phyloP scores from a whole-genome alignment of 2,329 filamentous ascomycete genomes.

The Cadophora sp. region DNA sequence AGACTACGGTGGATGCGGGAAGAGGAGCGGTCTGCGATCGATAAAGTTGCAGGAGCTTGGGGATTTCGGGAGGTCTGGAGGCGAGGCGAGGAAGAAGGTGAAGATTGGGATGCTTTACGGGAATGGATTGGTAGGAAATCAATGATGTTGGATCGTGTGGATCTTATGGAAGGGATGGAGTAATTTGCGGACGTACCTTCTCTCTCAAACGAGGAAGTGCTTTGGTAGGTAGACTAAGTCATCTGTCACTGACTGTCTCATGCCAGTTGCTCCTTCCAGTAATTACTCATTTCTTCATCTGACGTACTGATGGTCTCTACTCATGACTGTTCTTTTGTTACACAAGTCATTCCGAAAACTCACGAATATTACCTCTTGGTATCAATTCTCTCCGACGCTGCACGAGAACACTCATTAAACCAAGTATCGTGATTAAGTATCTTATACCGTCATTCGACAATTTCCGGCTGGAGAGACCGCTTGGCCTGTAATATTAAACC shows the following conservation, averaged over 20 bases:
- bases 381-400: not conserved
- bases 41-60: constrained; percentile 87
- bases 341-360: not conserved
- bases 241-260: not conserved
- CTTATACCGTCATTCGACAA: not conserved
- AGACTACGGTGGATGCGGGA: constrained; percentile 86
- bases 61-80: constrained; percentile 84
- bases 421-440: constrained; percentile 1
- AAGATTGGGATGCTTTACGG: constrained; percentile 85
- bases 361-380: constrained; percentile 5
- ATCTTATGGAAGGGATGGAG: constrained; percentile 93
- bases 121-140: constrained; percentile 83
- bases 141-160: constrained; percentile 89
- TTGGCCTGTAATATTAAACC: no score
- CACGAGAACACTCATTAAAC: not conserved
- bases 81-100: constrained; percentile 88
- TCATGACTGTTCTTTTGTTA: not conserved
- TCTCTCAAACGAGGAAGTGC: not conserved
- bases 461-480: no score
- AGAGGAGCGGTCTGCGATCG: constrained; percentile 86
- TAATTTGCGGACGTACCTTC: constrained; percentile 44
- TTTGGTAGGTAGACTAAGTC: not conserved
- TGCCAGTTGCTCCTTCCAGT: not conserved
- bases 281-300: not conserved
- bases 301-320: not conserved